Conservation (phyloP, 2,329 filamentous ascomycete genomes). For the Dothidotthia symphoricarpi region DNA sequence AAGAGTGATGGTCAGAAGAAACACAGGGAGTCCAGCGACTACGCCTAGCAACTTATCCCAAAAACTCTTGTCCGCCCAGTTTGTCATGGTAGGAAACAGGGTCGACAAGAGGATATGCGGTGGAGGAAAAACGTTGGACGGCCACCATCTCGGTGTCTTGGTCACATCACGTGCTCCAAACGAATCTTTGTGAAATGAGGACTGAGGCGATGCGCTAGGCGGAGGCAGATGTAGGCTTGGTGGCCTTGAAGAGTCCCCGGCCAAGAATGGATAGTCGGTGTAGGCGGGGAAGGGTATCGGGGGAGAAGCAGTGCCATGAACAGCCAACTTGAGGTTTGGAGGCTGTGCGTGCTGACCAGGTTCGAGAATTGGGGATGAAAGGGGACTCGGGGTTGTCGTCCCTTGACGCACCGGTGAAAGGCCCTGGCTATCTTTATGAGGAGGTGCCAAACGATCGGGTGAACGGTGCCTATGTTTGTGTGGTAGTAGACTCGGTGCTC, state of each 20-base stretch:
- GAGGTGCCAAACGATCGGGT: conserved; percentile 37
- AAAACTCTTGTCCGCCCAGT: conserved; percentile 77
- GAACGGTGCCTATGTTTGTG: conserved; percentile 22
- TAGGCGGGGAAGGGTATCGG: conserved; percentile 68
- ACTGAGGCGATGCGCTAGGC: conserved; percentile 51
- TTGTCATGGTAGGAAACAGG: conserved; percentile 82
- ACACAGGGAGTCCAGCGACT: conserved; percentile 84
- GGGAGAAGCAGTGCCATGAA: conserved; percentile 45
- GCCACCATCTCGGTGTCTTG: conserved; percentile 71
- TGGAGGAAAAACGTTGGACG: conserved; percentile 68
- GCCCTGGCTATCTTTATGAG: conserved; percentile 35
- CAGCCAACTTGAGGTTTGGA: conserved; percentile 43
- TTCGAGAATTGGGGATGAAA: conserved; percentile 30
- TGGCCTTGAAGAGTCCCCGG: conserved; percentile 46
- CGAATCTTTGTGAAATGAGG: conserved; percentile 50
- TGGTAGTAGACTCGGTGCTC: conserved; percentile 27
- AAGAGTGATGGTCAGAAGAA: conserved; percentile 83
- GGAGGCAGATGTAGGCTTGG: conserved; percentile 59
- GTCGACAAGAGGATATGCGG: conserved; percentile 70
- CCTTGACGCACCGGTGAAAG: conserved; percentile 15
- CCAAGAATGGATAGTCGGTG: conserved; percentile 53
- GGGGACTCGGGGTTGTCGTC: conserved; percentile 22
- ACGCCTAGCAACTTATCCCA: conserved; percentile 80
- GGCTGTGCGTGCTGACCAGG: conserved; percentile 25
- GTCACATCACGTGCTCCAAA: conserved; percentile 41